phyloP scores from a whole-genome alignment of 2,329 filamentous ascomycete genomes.

The Penicillium sp. region DNA sequence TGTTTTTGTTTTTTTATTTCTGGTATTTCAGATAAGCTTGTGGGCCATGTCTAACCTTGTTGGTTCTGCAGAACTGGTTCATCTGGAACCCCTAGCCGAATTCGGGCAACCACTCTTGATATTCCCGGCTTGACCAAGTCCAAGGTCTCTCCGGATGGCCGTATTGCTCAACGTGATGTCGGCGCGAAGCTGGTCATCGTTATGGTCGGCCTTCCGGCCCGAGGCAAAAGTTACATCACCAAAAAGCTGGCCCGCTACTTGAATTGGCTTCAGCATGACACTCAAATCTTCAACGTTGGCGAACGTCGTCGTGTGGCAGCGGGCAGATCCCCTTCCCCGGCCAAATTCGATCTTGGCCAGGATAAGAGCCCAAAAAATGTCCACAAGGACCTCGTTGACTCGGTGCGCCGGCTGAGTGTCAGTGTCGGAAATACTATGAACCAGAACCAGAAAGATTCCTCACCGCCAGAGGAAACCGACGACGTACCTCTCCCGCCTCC shows the following conservation, averaged over 20 bases:
- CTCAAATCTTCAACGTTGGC: slow-evolving; percentile 94
- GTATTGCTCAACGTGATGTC: slow-evolving; percentile 89
- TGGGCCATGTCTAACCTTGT: not conserved
- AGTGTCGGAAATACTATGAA: slow-evolving; percentile 31
- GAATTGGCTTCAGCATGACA: slow-evolving; percentile 96
- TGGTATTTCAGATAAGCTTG: slow-evolving; percentile 9
- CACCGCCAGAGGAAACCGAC: slow-evolving; percentile 25
- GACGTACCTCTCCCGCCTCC: slow-evolving; percentile 39
- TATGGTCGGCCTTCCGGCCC: slow-evolving; percentile 93
- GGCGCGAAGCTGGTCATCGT: slow-evolving; percentile 95
- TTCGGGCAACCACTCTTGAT: slow-evolving; percentile 90
- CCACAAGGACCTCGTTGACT: slow-evolving; percentile 44
- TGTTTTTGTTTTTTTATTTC: not conserved
- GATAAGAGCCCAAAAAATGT: slow-evolving; percentile 30
- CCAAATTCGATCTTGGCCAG: slow-evolving; percentile 12
- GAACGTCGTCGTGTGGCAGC: slow-evolving; percentile 79
- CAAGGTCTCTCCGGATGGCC: slow-evolving; percentile 90
- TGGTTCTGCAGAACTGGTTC: slow-evolving; percentile 20
- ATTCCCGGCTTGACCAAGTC: slow-evolving; percentile 96
- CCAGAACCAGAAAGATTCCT: slow-evolving; percentile 24
- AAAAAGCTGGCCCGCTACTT: slow-evolving; percentile 96
- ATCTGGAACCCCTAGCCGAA: slow-evolving; percentile 67
- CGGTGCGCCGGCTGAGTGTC: slow-evolving; percentile 44
- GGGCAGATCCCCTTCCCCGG: slow-evolving; percentile 46
- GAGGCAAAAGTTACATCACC: slow-evolving; percentile 98